Evolutionary conservation across 2,329 filamentous ascomycete genomes (phyloP), one percentile per base, ranked within the genome.

Genomic region (Metarhizium brunneum): DNA sequence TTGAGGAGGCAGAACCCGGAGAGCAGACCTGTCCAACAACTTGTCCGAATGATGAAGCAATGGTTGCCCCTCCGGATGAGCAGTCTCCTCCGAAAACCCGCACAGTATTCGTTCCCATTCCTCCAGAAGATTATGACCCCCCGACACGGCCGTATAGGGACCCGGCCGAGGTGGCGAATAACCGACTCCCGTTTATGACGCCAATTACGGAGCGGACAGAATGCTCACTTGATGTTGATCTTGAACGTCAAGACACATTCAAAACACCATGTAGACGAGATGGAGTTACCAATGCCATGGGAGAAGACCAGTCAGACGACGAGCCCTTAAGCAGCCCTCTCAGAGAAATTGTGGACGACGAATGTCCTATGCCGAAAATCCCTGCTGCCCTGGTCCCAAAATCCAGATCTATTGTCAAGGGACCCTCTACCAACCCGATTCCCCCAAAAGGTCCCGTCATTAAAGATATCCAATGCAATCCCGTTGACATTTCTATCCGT

Each of bases 161-260:
- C 70, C 83, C 90, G 66, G 81, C 75, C 40, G 81, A 91, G 68
- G 79, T 86, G 69, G 90, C 91, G 57, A 95, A 96, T 65, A 96
- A 92, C 71, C 86, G 92, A 54, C 77, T 97, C 10, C 94, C 92
- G 3, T 99, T 97, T 69, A 97, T 99, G 94, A 99, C 94, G 0
- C 94, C 94, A 1, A 99, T 99, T 61, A 92, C 94, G 1, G 94
- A 99, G 70, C 86, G 90, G 64, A 99, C 94, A 0, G 94, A 99
- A 71, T 88, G 86, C 11, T 96, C 92, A 0, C 73, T 97, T 5
- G 86, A 86, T 40, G 72, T 86, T 47, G 80, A 82, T 4, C 84
- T 81, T 32, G 78, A 82, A 53, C 72, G 76, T 76, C 62, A 80
- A 81, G 68, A 79, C 80, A 79, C 78, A 54, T 79, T 83, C 51